Evolutionary conservation across 148 eudicot species (phyloP), one percentile per base, ranked within the genome.

Genomic region (Bassia scoparia): DNA sequence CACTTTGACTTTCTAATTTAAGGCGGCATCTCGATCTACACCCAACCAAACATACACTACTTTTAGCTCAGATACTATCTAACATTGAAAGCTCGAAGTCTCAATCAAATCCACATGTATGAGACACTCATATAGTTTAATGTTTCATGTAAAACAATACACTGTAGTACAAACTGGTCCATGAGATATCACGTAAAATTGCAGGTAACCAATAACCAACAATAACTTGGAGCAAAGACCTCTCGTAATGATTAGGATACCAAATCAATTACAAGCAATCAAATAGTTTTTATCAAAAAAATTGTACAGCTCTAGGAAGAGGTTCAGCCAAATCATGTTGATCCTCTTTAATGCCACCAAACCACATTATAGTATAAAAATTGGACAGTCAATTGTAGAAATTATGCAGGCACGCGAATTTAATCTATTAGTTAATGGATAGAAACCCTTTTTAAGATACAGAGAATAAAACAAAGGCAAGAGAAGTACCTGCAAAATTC

Each of bases 401-500:
- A 44, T 64, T 65, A 65, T 44, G 23, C 53, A 7, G 7, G 59
- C 35, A 71, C 35, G 24, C 66, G 34, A 58, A 21, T 37, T 33
- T 18, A 50, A 65, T 38, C 68, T 24, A 30, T 68, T 18, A 69
- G 12, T 46, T 3, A 56, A 44, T 46, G 13, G 46, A 26, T 55
- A 38, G 14, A 31, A 33, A 52, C 31, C 14, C 56, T 23, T 67
- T 61, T 53, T 44, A 18, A 54, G 24, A 49, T 63, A 18, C 55
- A 50, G 35, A 26, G 50, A 54, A 68, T 23, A 30, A 35, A 69
- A 74, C 31, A 23, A 23, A 12, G 18, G 58, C 31, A 27, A 24
- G 18, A 70, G 37, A 63, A 46, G 65, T 83, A 92, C 99, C 97
- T 79, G 91, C 56, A 90, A 88, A 75, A 86, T 77, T 92, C 97